These are phyloP conservation scores for Saccharomyces kudriavzevii DNA, from an alignment of 805 yeast genomes.

Conservation along the genomic window DNA sequence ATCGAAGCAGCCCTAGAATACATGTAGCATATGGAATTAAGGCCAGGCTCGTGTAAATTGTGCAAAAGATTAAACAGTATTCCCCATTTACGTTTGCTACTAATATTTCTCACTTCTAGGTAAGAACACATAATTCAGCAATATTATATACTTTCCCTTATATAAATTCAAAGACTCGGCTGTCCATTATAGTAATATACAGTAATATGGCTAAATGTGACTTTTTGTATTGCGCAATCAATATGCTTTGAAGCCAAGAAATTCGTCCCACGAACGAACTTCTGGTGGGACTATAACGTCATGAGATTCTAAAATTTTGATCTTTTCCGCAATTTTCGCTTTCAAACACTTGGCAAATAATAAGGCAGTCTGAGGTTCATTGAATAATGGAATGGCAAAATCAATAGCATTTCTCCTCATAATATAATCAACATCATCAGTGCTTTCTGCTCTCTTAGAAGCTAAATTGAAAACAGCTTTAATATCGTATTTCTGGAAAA, in stretches of 20 bases:
- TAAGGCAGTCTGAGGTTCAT: conserved; percentile 89
- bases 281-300: conserved; percentile 66
- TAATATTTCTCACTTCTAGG: too few relatives aligned
- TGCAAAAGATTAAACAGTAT: too few relatives aligned
- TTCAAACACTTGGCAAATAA: conserved; percentile 79
- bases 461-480: conserved; percentile 90
- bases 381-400: conserved; percentile 91
- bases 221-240: conserved; percentile 7
- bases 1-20: too few relatives aligned
- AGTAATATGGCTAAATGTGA: neutral
- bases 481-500: conserved; percentile 80
- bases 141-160: too few relatives aligned
- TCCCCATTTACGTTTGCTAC: too few relatives aligned
- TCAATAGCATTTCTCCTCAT: conserved; percentile 99
- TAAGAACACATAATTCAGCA: too few relatives aligned
- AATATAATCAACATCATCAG: conserved; percentile 83
- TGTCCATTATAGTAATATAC: neutral
- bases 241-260: conserved; percentile 88
- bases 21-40: too few relatives aligned
- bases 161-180: too few relatives aligned
- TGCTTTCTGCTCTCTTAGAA: conserved; percentile 73
- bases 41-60: too few relatives aligned
- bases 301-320: conserved; percentile 40
- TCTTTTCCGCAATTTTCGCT: conserved; percentile 50
- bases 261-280: conserved; percentile 95